Conservation (phyloP, 2,329 filamentous ascomycete species). For the Hirsutella thompsonii region DNA sequence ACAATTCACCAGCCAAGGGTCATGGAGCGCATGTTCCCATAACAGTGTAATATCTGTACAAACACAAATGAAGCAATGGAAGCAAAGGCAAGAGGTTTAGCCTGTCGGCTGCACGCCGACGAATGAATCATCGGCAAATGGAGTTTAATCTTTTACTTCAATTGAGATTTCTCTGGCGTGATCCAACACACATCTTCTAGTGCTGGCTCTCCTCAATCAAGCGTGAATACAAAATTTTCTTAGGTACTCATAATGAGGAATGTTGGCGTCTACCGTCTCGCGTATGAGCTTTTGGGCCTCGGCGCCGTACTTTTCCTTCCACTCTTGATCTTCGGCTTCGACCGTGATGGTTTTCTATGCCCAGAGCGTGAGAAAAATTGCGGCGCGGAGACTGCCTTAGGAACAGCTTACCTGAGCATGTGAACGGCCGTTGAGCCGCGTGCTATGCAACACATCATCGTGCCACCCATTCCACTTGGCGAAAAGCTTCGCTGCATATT, state of each 20-base stretch:
- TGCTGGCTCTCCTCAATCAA: conserved; percentile 14
- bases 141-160: no score
- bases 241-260: conserved; percentile 67
- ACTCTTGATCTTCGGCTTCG: conserved; percentile 57
- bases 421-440: conserved; percentile 56
- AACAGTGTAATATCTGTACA: no score
- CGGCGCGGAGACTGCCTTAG: not conserved
- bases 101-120: no score
- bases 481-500: conserved; percentile 63
- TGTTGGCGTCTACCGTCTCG: conserved; percentile 57
- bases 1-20: not conserved
- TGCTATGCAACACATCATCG: conserved; percentile 82
- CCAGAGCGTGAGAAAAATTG: not conserved
- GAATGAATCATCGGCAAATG: no score
- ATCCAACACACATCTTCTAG: no score
- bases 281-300: conserved; percentile 59
- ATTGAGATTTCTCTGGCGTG: no score
- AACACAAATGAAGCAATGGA: no score
- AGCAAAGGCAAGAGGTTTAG: no score
- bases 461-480: conserved; percentile 98
- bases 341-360: conserved; percentile 48
- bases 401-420: conserved; percentile 42
- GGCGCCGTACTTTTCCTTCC: conserved; percentile 61
- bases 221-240: conserved; percentile 59
- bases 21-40: no score